Evolutionary conservation across 441 rosid genomes (phyloP), one percentile per base, ranked within the genome.

Genomic region (Francoa sonchifolia): DNA sequence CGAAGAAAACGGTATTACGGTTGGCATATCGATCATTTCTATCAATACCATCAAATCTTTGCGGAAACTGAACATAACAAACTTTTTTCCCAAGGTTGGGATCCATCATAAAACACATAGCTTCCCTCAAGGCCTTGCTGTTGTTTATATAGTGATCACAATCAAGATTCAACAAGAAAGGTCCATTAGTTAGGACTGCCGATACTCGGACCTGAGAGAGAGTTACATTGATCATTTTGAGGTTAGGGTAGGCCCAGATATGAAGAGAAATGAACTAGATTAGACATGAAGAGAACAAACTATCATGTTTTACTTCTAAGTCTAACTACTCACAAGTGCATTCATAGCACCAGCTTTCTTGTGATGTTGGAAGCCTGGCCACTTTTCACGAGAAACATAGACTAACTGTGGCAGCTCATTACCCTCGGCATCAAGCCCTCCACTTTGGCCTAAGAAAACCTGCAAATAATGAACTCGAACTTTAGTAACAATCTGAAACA

Each of bases 321-420:
- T n/a, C 1, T 17, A 51, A 61, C n/a, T 31, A 63, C 95, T 44
- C 61, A 90, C 96, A 55, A 90, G 81, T 30, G 98, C 70, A 65
- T 90, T 90, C 98, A 90, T 90, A 47, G 98, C 98, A 74, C 98
- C 96, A 15, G 98, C 98, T 67, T 90, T 90, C 65, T 90, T 90
- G 77, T 90, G 96, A 58, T 90, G 96, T 63, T 86, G 93, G 71
- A 77, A 86, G 42, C 96, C 94, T 10, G 96, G 96, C 44, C 98
- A 79, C 64, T 89, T 89, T 71, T 89, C 98, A 59, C 97, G 92
- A 63, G 97, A 89, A 64, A 85, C 97, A 63, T 89, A 89, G 45
- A 89, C 96, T 67, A 90, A 66, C 25, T 95, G 79, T 0, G 98
- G 96, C 40, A 90, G 76, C 63, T 90, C 98, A 61, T 86, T 86